Evolutionary conservation across 2,329 filamentous ascomycete species (phyloP).

Genomic region (Fusarium heterosporum): DNA sequence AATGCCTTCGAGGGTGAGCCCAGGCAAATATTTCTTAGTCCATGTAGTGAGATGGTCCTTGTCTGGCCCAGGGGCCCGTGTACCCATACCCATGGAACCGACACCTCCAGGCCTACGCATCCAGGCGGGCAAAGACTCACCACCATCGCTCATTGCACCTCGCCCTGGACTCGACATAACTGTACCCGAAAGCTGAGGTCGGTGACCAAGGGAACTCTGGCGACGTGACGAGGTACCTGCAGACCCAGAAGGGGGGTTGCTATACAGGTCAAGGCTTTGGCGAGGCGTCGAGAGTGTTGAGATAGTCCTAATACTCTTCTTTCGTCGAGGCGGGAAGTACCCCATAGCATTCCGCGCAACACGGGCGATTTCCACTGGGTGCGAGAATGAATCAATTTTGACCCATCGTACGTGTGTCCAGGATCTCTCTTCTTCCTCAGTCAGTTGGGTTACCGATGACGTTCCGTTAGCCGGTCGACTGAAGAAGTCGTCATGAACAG

Average conservation of each 20-base stretch:
- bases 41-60: slow-evolving; percentile 87
- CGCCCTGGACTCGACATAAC: slow-evolving; percentile 53
- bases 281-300: slow-evolving; percentile 76
- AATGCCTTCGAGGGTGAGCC: slow-evolving; percentile 75
- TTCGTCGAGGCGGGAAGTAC: slow-evolving; percentile 90
- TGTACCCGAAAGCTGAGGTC: slow-evolving; percentile 51
- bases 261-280: slow-evolving; percentile 71
- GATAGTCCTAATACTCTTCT: slow-evolving; percentile 80
- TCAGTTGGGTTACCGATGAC: slow-evolving; percentile 39
- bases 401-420: slow-evolving; percentile 96
- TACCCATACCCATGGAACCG: slow-evolving; percentile 79
- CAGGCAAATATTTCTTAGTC: slow-evolving; percentile 84
- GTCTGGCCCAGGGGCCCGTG: slow-evolving; percentile 82
- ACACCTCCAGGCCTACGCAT: slow-evolving; percentile 89
- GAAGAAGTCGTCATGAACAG: slow-evolving; percentile 58
- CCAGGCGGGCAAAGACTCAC: slow-evolving; percentile 64
- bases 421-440: slow-evolving; percentile 68
- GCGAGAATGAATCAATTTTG: slow-evolving; percentile 73
- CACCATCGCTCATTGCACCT: slow-evolving; percentile 52
- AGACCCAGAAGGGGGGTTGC: slow-evolving; percentile 55
- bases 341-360: slow-evolving; percentile 84
- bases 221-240: slow-evolving; percentile 55
- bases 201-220: slow-evolving; percentile 56
- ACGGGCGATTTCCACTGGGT: slow-evolving; percentile 86
- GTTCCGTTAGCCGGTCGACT: slow-evolving; percentile 52